Evolutionary conservation across 1,284 basidiomycete species (phyloP).

Genomic region (Stygiomarasmius scandens): DNA sequence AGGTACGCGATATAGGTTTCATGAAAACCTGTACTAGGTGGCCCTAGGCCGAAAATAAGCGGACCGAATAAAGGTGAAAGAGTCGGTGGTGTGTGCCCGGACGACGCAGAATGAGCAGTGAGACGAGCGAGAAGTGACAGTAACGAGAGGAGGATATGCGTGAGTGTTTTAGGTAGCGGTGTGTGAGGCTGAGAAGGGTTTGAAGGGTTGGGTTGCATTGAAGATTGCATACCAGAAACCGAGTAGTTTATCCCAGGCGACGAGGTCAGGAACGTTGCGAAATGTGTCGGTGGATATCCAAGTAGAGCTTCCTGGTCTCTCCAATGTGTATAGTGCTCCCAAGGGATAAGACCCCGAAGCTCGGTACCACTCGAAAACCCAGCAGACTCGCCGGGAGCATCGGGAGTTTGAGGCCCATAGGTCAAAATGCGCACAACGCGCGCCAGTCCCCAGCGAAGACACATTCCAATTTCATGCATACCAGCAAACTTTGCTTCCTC

Average conservation of each 20-base stretch:
- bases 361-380: slow-evolving; percentile 61
- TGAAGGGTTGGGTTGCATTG: not conserved
- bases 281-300: slow-evolving; percentile 71
- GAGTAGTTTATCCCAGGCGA: not conserved
- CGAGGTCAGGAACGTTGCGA: slow-evolving; percentile 56
- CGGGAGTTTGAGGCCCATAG: not conserved
- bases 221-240: not conserved
- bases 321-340: slow-evolving; percentile 80
- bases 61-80: slow-evolving; percentile 89
- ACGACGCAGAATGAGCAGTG: slow-evolving; percentile 76
- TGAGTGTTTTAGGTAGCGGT: slow-evolving; percentile 55
- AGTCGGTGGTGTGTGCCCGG: slow-evolving; percentile 83
- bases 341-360: slow-evolving; percentile 73
- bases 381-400: not conserved
- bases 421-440: slow-evolving; percentile 55
- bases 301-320: slow-evolving; percentile 72
- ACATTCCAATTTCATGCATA: slow-evolving; percentile 85
- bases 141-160: slow-evolving; percentile 64
- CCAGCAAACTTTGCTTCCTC: slow-evolving; percentile 83
- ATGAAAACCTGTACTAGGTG: slow-evolving; percentile 67
- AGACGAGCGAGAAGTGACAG: slow-evolving; percentile 79
- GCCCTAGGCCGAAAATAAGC: slow-evolving; percentile 78
- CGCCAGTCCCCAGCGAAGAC: slow-evolving; percentile 82
- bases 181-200: not conserved
- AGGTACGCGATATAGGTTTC: slow-evolving; percentile 82